Conservation (phyloP, 352 stramenopile genomes). For the Pythium diclinum region DNA sequence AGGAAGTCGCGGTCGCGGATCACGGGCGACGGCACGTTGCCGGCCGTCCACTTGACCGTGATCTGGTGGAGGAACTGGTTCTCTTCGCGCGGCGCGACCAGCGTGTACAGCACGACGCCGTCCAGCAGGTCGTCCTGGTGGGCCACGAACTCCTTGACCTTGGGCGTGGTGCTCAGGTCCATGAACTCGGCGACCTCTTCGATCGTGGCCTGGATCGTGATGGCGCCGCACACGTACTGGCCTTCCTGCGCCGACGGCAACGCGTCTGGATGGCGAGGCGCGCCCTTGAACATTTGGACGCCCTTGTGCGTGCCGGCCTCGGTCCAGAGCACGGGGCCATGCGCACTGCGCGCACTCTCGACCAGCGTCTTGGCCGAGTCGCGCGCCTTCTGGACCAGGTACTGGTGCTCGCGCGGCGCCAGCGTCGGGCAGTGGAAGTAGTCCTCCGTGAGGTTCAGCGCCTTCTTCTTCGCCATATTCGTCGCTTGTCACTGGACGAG, state of each 20-base stretch:
- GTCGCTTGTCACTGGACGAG: background rate
- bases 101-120: conserved; percentile 55
- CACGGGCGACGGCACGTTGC: conserved; percentile 52
- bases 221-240: conserved; percentile 58
- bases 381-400: conserved; percentile 58
- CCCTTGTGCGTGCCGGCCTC: conserved; percentile 48
- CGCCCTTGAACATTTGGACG: conserved; percentile 72
- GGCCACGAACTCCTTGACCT: conserved; percentile 44
- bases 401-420: conserved; percentile 44
- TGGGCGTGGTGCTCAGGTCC: conserved; percentile 50
- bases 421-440: conserved; percentile 62
- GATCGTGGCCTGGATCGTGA: conserved; percentile 55
- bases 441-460: conserved; percentile 35
- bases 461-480: conserved; percentile 13
- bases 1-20: conserved; percentile 71
- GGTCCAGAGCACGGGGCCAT: conserved; percentile 58
- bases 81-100: conserved; percentile 33
- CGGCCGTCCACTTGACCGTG: conserved; percentile 62
- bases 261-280: conserved; percentile 39
- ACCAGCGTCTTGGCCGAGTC: conserved; percentile 60
- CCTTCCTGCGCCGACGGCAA: conserved; percentile 39
- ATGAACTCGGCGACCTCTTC: conserved; percentile 71
- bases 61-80: conserved; percentile 56
- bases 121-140: conserved; percentile 50
- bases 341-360: conserved; percentile 51